These are phyloP conservation scores for Penicillium robsamsonii DNA, from an alignment of 495 filamentous ascomycete genomes.

Conservation along the genomic window DNA sequence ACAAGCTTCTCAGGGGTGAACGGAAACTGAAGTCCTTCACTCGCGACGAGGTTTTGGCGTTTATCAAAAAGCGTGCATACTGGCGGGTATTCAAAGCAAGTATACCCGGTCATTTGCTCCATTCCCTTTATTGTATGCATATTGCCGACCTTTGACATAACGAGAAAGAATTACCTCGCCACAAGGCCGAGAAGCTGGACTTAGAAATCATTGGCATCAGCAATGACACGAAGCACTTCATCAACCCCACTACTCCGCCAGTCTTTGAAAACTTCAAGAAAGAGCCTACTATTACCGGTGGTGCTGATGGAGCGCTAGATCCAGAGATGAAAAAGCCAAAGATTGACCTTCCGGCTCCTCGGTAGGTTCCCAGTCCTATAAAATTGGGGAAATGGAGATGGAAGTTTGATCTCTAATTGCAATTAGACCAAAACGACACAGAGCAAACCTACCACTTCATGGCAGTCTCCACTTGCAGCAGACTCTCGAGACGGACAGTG, in stretches of 20 bases:
- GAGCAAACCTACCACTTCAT: constrained; percentile 9
- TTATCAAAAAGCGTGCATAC: constrained; percentile 5
- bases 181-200: constrained; percentile 11
- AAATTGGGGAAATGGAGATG: neutral
- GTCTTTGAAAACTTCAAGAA: constrained; percentile 9
- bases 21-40: constrained; percentile 3
- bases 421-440: constrained; percentile 4
- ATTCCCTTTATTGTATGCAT: neutral
- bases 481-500: constrained; percentile 9
- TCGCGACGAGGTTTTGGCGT: constrained; percentile 6
- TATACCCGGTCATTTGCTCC: too few species aligned
- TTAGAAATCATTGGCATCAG: constrained; percentile 14
- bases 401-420: neutral
- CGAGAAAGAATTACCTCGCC: constrained; percentile 10
- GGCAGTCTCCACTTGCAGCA: constrained; percentile 4
- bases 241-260: constrained; percentile 5
- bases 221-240: constrained; percentile 11
- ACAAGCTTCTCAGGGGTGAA: constrained; percentile 8
- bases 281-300: constrained; percentile 11
- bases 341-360: neutral
- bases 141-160: neutral
- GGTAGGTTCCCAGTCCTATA: neutral
- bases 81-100: constrained; percentile 14
- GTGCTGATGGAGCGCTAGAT: constrained; percentile 10
- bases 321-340: constrained; percentile 9